Base-by-base conservation (phyloP, 2,329 filamentous ascomycete genomes). In the Botrytis medusae region DNA sequence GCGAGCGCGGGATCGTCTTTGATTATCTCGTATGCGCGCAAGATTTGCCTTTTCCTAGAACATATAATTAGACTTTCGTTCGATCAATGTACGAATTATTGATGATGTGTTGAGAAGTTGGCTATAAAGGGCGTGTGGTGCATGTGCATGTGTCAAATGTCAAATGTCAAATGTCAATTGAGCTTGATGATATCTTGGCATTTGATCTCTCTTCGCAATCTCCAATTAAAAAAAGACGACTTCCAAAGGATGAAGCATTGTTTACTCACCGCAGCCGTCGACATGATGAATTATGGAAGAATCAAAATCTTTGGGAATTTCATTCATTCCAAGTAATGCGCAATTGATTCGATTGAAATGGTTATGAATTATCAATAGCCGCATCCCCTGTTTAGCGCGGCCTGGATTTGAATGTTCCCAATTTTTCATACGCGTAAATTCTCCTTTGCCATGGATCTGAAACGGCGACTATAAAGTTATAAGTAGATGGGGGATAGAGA, bases 21-120 rank as follows among this genome's bases (percentile, higher is more conserved):
- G 92, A 78, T 94, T 95, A 78, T 94, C 91, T 76, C 92, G 88
- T 77, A 94, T 91, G 73, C 92, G 90, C 64, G 88, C 86, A 48
- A 82, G 79, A 71, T 83, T 81, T 59, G 77, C 76, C 75, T 80
- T 81, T 74, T 79, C 77, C 77, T 79, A 67, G 42, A 63, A 73
- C 57, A 72, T 69, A 16, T 6, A 22, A 60, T 74, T 68, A 74
- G 57, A 57, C 40, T 4, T 48, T 10, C 22, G 40, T 16, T 57
- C 9, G 3, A 68, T 16, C 2, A 40, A 29, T 14, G 18, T 46
- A 22, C 34, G 32, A 29, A 20, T 54, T 40, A 29, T 40, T 40
- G 46, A 54, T 20, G 64, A 42, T 3, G 8, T 25, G 16, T 14
- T 40, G 46, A 16, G 46, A 20, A 2, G 32, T 67, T 54, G 64